Evolutionary conservation across 805 yeast species (phyloP).

Genomic region (Debaryomyces prosopidis): DNA sequence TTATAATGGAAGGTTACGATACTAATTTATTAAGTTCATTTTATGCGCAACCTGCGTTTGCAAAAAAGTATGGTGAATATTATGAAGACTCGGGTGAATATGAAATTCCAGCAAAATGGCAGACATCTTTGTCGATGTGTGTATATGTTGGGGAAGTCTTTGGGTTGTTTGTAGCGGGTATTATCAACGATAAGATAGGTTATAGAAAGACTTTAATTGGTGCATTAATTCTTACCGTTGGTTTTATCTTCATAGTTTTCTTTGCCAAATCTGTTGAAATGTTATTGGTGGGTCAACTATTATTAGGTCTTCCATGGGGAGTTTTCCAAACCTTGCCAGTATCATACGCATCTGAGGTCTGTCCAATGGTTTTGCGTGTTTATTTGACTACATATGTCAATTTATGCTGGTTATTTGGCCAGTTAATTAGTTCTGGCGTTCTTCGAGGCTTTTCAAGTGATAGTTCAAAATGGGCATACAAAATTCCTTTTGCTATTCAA

Average conservation of each 20-base stretch:
- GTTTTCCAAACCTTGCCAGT: constrained; percentile 39
- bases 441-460: constrained; percentile 33
- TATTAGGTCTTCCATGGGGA: constrained; percentile 38
- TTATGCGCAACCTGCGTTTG: constrained; percentile 37
- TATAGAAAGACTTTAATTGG: no score
- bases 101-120: constrained; percentile 36
- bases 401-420: constrained; percentile 41
- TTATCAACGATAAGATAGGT: no score
- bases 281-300: no score
- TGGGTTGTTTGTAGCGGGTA: constrained; percentile 37
- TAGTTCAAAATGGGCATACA: constrained; percentile 30
- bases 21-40: constrained; percentile 31
- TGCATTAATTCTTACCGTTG: no score
- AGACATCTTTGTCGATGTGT: constrained; percentile 36
- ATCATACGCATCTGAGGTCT: constrained; percentile 46
- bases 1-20: constrained; percentile 44
- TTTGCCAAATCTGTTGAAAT: no score
- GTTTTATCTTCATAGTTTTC: no score
- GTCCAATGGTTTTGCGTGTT: constrained; percentile 42
- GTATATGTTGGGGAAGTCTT: constrained; percentile 42
- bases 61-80: constrained; percentile 29
- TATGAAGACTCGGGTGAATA: constrained; percentile 23
- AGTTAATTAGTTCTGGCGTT: constrained; percentile 43
- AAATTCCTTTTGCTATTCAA: constrained; percentile 42
- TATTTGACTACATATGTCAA: constrained; percentile 39